These are phyloP conservation scores for Gardenia jasminoides DNA, from an alignment of 257 asterid species.

Conservation along the genomic window DNA sequence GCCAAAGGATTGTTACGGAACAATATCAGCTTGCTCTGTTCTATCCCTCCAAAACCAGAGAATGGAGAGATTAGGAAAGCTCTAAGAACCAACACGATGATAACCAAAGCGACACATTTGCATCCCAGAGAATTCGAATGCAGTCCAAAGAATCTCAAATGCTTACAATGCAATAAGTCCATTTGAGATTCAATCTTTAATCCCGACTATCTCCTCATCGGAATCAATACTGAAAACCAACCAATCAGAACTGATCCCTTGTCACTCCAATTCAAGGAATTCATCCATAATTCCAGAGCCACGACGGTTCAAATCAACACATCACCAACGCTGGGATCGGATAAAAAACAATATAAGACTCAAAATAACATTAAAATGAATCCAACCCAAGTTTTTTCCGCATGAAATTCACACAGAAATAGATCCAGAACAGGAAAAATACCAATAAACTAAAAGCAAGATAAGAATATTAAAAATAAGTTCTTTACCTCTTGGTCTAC, in stretches of 20 bases:
- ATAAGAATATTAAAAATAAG: neutral
- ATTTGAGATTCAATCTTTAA: conserved; percentile 37
- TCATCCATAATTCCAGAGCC: neutral
- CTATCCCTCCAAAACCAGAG: conserved; percentile 32
- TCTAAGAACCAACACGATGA: conserved; percentile 46
- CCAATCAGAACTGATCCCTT: neutral
- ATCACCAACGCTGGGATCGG: neutral
- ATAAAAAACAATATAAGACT: neutral
- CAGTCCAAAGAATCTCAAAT: conserved; percentile 52
- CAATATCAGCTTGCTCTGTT: conserved; percentile 28
- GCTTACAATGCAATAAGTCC: conserved; percentile 50
- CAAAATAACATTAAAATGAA: neutral
- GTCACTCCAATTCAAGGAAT: neutral
- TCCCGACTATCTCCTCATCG: conserved; percentile 14
- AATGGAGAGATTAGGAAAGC: conserved; percentile 39
- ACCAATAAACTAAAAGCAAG: neutral
- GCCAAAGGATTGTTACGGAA: conserved; percentile 15
- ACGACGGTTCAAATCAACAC: conserved; percentile 1
- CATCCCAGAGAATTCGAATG: conserved; percentile 50
- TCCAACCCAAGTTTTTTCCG: neutral
- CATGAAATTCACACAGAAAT: neutral
- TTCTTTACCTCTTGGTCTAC: neutral
- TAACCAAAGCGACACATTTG: conserved; percentile 50
- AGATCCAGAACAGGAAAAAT: neutral
- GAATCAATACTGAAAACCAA: neutral